phyloP scores from a whole-genome alignment of 805 yeast genomes.

The Ogataea sp. region DNA sequence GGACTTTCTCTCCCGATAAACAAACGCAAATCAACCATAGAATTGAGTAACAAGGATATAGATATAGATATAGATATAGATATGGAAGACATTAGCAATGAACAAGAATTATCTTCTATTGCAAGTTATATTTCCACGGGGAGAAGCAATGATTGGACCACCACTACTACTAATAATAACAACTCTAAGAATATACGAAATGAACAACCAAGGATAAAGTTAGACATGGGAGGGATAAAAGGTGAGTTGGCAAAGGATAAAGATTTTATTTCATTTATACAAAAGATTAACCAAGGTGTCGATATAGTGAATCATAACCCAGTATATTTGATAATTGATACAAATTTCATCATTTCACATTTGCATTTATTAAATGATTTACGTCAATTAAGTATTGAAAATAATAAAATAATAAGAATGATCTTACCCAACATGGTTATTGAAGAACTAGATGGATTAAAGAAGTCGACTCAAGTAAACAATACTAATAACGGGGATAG shows the following conservation, averaged over 20 bases:
- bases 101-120: constrained; percentile 9
- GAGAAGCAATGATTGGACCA: not conserved
- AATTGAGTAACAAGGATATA: no score
- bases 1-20: no score
- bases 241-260: no score
- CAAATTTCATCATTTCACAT: constrained; percentile 75
- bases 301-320: not conserved
- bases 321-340: constrained; percentile 57
- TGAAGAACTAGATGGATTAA: constrained; percentile 78
- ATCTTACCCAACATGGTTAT: constrained; percentile 67
- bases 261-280: not conserved
- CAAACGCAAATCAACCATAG: no score
- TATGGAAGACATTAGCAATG: constrained; percentile 11
- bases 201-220: no score
- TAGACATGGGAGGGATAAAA: no score
- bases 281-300: not conserved
- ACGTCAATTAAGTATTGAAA: constrained; percentile 28
- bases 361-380: constrained; percentile 49
- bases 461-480: constrained; percentile 40
- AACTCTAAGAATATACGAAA: no score
- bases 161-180: no score
- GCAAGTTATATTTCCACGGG: constrained; percentile 4
- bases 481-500: no score
- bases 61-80: constrained; percentile 4
- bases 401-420: constrained; percentile 34